Conservation (phyloP, 2,329 filamentous ascomycete species). For the Madurella mycetomatis region DNA sequence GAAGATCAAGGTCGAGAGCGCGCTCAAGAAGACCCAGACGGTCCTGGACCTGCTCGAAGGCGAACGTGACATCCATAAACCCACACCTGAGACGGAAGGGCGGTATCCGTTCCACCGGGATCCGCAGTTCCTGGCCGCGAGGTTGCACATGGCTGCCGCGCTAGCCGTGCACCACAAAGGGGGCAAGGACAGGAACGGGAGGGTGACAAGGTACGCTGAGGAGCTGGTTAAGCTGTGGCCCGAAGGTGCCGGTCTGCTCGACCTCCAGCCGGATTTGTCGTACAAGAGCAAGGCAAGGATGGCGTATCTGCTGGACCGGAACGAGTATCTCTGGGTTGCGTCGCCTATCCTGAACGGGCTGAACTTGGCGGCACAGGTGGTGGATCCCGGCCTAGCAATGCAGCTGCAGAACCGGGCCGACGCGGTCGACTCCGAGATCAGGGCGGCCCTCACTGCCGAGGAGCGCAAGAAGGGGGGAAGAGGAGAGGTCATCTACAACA, state of each 20-base stretch:
- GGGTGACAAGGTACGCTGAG: conserved; percentile 36
- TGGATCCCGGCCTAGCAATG: conserved; percentile 34
- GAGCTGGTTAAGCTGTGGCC: conserved; percentile 41
- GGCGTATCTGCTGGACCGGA: conserved; percentile 32
- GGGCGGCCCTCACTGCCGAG: conserved; percentile 12
- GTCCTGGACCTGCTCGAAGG: conserved; percentile 47
- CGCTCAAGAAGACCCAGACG: conserved; percentile 43
- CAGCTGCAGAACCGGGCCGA: conserved; percentile 40
- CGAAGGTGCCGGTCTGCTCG: conserved; percentile 32
- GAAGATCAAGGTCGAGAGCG: conserved; percentile 36
- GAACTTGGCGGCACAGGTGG: conserved; percentile 40
- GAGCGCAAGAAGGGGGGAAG: conserved; percentile 5
- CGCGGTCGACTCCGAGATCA: conserved; percentile 27
- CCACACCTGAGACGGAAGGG: background rate
- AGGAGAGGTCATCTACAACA: conserved; percentile 29
- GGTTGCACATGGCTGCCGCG: conserved; percentile 42
- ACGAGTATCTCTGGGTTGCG: conserved; percentile 35
- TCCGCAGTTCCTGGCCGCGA: conserved; percentile 40
- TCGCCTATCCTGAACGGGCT: conserved; percentile 42
- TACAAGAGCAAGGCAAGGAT: conserved; percentile 28
- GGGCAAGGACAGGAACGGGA: conserved; percentile 30
- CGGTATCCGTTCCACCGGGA: conserved; percentile 36
- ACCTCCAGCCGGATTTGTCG: conserved; percentile 34
- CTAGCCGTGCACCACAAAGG: conserved; percentile 33
- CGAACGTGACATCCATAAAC: conserved; percentile 26